Base-by-base conservation (phyloP, 371 early-diverging fungal species). In the Haplosporangium sp. region DNA sequence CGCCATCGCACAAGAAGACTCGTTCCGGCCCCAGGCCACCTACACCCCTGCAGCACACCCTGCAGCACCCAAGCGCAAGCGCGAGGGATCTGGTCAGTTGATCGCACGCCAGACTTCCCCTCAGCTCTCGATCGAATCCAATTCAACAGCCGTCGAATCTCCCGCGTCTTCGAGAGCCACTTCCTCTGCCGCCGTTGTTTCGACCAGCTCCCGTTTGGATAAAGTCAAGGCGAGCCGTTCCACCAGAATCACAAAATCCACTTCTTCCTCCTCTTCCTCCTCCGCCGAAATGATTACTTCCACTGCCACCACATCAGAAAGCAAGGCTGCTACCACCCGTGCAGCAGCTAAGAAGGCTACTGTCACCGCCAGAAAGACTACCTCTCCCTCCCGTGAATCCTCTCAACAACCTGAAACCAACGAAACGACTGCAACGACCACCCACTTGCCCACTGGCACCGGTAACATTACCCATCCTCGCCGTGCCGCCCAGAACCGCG, bases 401-500 rank as follows among this genome's bases (percentile, higher is more conserved):
- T 74, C 75, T 13, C 66, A 68, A 21, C 65, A 69, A 40, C 64
- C 62, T 40, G 45, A 47, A 21, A 52, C 3, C 50, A 20, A 1
- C 41, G 8, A 29, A 29, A 29, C 43, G 38, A 21, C 46, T 18
- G 20, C 18, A 43, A 21, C 40, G 13, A 36, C 50, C 11, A 13
- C 48, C 13, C 52, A 57, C 52, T 0, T 48, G 6, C 13, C 65
- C 47, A 45, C n/a, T 29, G 42, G 29, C 40, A 64, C 71, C 5
- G 76, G 76, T 16, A 77, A 77, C 59, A 43, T 76, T 23, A 76
- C 77, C 16, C 77, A 76, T 47, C 77, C 77, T n/a, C 77, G 77
- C 13, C 83, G 91, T 18, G 87, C 89, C 43, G 90, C 86, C 46
- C 92, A 92, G 67, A 92, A 92, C 73, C 80, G 92, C 36, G 88